A percentile compares a stretch with the other conserved stretches of the same genome.
phyloP scores from a whole-genome alignment of 2,329 filamentous ascomycete genomes.

The Amauroascus verrucosus region DNA sequence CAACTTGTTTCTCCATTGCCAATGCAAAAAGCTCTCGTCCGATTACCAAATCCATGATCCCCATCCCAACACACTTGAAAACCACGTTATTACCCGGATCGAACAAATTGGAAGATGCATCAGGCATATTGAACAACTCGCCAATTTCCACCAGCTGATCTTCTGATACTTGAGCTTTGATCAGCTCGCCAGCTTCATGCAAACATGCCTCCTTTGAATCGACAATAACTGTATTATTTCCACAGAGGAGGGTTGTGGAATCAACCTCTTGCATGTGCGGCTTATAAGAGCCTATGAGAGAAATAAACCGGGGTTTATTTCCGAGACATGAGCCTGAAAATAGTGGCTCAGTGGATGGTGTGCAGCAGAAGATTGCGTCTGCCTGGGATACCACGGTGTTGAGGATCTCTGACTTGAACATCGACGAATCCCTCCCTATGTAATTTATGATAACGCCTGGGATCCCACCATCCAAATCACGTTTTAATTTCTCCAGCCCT shows the following conservation, averaged over 20 bases:
- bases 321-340: conserved; percentile 32
- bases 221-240: conserved; percentile 58
- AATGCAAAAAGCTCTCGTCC: conserved; percentile 34
- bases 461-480: conserved; percentile 25
- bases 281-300: conserved; percentile 45
- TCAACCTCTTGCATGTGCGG: conserved; percentile 46
- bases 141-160: conserved; percentile 38
- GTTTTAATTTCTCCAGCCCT: conserved; percentile 44
- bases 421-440: conserved; percentile 4
- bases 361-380: conserved; percentile 43
- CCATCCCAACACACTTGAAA: conserved; percentile 44
- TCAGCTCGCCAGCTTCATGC: conserved; percentile 40
- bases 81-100: conserved; percentile 30
- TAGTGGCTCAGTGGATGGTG: conserved; percentile 37
- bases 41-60: conserved; percentile 42
- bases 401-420: conserved; percentile 19
- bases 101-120: background rate
- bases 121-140: conserved; percentile 23
- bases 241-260: conserved; percentile 37
- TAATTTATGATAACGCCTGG: conserved; percentile 22
- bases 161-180: conserved; percentile 30
- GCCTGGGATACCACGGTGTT: conserved; percentile 24
- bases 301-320: conserved; percentile 35
- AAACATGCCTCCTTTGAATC: conserved; percentile 44
- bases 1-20: conserved; percentile 26